Evolutionary conservation across 2,329 filamentous ascomycete genomes (phyloP).

Genomic region (Pseudogymnoascus pannorum): DNA sequence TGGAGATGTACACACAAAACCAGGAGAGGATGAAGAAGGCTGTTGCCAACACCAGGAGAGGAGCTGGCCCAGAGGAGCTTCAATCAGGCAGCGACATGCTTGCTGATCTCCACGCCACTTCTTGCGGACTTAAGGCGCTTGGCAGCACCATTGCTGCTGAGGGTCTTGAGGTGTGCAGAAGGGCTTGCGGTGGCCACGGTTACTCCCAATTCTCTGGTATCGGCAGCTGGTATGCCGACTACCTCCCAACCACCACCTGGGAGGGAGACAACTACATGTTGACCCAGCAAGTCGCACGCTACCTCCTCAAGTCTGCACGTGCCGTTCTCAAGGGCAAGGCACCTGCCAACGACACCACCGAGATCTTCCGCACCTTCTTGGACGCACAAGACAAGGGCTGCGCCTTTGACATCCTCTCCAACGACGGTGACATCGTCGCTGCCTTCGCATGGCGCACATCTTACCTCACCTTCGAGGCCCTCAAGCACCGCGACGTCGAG

Average conservation of each 20-base stretch:
- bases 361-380: slow-evolving; percentile 58
- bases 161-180: slow-evolving; percentile 65
- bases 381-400: slow-evolving; percentile 61
- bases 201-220: slow-evolving; percentile 73
- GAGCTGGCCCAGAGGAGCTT: slow-evolving; percentile 61
- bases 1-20: slow-evolving; percentile 64
- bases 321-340: slow-evolving; percentile 58
- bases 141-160: slow-evolving; percentile 66
- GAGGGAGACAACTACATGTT: slow-evolving; percentile 81
- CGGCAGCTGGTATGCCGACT: slow-evolving; percentile 66
- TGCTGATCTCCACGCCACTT: slow-evolving; percentile 69
- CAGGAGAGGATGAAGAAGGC: slow-evolving; percentile 53
- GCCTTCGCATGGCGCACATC: slow-evolving; percentile 71
- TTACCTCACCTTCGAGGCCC: slow-evolving; percentile 67
- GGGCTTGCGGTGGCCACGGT: slow-evolving; percentile 71
- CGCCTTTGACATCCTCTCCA: slow-evolving; percentile 66
- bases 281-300: slow-evolving; percentile 70
- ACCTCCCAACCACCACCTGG: slow-evolving; percentile 60
- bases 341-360: slow-evolving; percentile 60
- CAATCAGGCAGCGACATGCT: slow-evolving; percentile 59
- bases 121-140: slow-evolving; percentile 67
- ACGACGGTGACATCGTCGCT: slow-evolving; percentile 61
- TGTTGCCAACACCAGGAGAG: slow-evolving; percentile 39
- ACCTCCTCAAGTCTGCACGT: slow-evolving; percentile 67
- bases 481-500: slow-evolving; percentile 66